Base-by-base conservation (phyloP, 202 grass and related monocot species). In the Dendrocalamus latiflorus region DNA sequence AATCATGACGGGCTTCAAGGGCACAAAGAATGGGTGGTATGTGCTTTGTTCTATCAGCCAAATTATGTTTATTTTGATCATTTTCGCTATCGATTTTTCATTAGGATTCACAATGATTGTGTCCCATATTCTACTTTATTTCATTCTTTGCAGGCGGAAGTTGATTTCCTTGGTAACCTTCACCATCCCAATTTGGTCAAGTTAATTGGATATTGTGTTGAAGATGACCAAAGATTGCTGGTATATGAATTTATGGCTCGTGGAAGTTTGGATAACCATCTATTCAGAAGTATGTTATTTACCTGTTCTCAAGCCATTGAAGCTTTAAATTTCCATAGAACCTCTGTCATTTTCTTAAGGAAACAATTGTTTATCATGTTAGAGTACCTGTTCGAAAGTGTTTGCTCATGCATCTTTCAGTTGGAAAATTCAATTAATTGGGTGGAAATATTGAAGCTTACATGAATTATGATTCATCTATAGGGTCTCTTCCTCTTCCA, bases 1-100 rank as follows among this genome's bases (percentile, higher is more conserved):
- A 94, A 94, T 71, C 93, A 94, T 88, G 93, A 94, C 30, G 93
- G 93, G 61, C 87, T 92, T 86, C 90, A 94, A 92, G 93, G 93
- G 61, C 93, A 94, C 55, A 94, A 92, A 90, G 93, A 94, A 72
- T 94, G 89, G 89, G 87, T 94, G 85, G 93, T 92, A 84, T 63
- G 76, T 77, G 36, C 60, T 73, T 56, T 76, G 11, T 69, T 45
- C 51, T 61, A 50, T 59, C 34, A 68, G 49, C 59, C 13, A 65
- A 69, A 8, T 63, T 63, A 45, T 59, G 36, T 75, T 83, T 74
- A 26, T 71, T 62, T 42, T 51, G 42, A 80, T 42, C 51, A 45
- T 77, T 48, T 79, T 66, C 2, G 1, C n/a, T 77, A 62, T 30
- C 11, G 8, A 38, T 74, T 78, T 76, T 76, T 10, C 15, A 75